Evolutionary conservation across 768 basidiomycete species (phyloP).

Genomic region (Russula olivacea): DNA sequence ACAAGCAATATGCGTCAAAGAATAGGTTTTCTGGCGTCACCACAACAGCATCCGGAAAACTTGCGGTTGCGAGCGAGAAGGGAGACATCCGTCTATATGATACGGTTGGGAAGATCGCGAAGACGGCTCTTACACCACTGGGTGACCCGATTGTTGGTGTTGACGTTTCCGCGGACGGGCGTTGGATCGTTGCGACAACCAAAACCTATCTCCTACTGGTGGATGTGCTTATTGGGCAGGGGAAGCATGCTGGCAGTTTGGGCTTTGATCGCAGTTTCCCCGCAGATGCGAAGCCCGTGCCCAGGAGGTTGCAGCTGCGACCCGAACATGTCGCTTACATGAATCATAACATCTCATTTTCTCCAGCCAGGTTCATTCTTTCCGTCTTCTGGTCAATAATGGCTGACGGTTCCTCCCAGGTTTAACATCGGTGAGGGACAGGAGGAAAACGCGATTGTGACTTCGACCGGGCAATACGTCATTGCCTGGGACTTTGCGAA

Average conservation of each 20-base stretch:
- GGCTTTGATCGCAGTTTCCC: constrained; percentile 97
- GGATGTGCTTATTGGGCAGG: constrained; percentile 91
- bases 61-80: constrained; percentile 94
- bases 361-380: constrained; percentile 74
- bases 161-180: constrained; percentile 89
- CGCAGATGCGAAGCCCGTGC: constrained; percentile 86
- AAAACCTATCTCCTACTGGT: constrained; percentile 91
- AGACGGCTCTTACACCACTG: constrained; percentile 91
- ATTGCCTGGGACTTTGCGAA: constrained; percentile 97
- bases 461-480: constrained; percentile 86
- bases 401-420: constrained; percentile 38
- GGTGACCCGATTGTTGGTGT: constrained; percentile 94
- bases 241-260: constrained; percentile 70
- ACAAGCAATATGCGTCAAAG: constrained; percentile 93
- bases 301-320: constrained; percentile 79
- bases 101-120: constrained; percentile 95
- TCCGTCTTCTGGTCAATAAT: constrained; percentile 1
- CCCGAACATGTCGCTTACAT: constrained; percentile 94
- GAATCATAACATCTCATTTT: constrained; percentile 80
- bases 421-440: constrained; percentile 89
- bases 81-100: constrained; percentile 96
- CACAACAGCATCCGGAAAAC: constrained; percentile 78
- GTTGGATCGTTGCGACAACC: constrained; percentile 94
- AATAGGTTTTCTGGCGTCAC: constrained; percentile 91
- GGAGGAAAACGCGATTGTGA: constrained; percentile 92